Conservation (phyloP, 106 monocot species). For the Ottelia alismoides region DNA sequence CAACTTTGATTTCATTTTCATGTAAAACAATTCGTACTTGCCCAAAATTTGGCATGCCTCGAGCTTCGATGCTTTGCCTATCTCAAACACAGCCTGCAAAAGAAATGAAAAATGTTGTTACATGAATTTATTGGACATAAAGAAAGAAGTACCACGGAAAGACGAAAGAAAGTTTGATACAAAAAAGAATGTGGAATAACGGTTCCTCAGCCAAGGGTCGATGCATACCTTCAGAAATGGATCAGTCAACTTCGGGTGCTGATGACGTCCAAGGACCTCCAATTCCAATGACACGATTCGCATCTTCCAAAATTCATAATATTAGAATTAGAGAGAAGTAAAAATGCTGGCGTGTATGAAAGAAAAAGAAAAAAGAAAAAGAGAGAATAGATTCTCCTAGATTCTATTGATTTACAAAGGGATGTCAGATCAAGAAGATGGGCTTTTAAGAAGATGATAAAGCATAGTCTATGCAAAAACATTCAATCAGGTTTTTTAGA, state of each 20-base stretch:
- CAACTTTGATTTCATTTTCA: constrained; percentile 24
- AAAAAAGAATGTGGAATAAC: neutral
- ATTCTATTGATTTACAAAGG: neutral
- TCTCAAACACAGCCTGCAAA: constrained; percentile 69
- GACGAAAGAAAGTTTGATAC: neutral
- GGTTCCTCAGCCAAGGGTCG: neutral
- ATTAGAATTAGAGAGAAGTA: no score
- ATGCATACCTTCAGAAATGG: constrained; percentile 75
- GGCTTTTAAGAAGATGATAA: neutral
- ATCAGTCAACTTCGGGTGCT: constrained; percentile 70
- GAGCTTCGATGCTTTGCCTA: constrained; percentile 48
- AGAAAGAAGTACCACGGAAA: no score
- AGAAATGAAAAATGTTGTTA: constrained; percentile 1
- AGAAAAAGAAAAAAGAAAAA: neutral
- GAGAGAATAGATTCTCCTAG: neutral
- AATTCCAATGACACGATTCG: constrained; percentile 69
- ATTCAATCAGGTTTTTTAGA: no score
- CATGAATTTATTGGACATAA: no score
- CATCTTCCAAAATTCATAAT: constrained; percentile 42
- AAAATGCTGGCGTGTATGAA: no score
- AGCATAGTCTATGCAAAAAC: constrained; percentile 9
- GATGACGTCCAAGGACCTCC: constrained; percentile 79
- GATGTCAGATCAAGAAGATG: neutral
- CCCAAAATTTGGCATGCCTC: constrained; percentile 40
- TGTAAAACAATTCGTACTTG: constrained; percentile 32